These are phyloP conservation scores for Rosa chinensis DNA, from an alignment of 306 rosid genomes.

Conservation along the genomic window DNA sequence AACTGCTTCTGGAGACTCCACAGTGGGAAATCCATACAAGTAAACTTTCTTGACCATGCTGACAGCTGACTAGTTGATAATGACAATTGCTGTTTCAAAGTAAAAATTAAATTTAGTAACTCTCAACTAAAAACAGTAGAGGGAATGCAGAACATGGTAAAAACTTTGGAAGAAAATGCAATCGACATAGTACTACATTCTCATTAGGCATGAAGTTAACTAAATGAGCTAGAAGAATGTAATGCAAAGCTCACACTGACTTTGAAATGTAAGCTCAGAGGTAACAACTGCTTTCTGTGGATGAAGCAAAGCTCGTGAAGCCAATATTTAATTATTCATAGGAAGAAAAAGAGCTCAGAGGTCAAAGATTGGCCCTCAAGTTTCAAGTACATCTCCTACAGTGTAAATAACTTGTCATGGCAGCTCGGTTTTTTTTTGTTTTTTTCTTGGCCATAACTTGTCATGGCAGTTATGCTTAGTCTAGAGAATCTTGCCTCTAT, in stretches of 20 bases:
- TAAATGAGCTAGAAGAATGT: not conserved
- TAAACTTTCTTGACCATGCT: conserved; percentile 42
- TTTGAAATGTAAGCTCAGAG: not conserved
- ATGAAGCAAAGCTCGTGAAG: not conserved
- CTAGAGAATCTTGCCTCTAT: not conserved
- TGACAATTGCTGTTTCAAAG: not conserved
- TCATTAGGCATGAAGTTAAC: not conserved
- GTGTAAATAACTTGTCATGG: conserved; percentile 5
- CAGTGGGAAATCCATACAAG: conserved; percentile 40
- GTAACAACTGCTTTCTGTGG: not conserved
- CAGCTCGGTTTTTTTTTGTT: not conserved
- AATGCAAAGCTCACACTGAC: not conserved
- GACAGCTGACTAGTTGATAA: not conserved
- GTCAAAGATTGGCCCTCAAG: not conserved
- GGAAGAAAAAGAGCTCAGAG: not conserved
- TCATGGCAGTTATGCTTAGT: not conserved
- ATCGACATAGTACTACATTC: not conserved
- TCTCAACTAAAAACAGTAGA: not conserved
- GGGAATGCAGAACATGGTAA: not conserved
- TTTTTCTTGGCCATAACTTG: not conserved
- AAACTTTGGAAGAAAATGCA: not conserved
- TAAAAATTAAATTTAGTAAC: not conserved
- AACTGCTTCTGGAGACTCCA: conserved; percentile 33
- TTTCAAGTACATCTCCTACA: not conserved
- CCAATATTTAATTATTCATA: not conserved